Conservation (phyloP, 768 basidiomycete species). For the Galerina marginata region DNA sequence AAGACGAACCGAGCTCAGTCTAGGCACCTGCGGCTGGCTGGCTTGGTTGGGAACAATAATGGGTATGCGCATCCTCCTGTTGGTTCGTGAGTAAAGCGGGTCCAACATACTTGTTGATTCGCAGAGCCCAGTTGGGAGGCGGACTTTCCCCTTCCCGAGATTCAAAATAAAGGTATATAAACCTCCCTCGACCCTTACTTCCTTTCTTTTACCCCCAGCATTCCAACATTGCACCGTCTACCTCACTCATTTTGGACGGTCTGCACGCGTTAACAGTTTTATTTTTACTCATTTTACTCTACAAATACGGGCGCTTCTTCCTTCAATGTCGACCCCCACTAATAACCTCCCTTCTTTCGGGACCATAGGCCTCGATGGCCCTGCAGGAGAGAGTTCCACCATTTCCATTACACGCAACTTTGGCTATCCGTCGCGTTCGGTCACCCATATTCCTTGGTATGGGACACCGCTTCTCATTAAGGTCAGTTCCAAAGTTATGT, state of each 20-base stretch:
- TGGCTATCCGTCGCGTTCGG: not conserved
- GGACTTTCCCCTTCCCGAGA: constrained; percentile 7
- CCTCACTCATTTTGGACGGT: not conserved
- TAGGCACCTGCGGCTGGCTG: not conserved
- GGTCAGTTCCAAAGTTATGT: not conserved
- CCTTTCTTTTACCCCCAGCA: not conserved
- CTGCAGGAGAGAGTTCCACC: too few relatives aligned
- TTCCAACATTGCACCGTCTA: constrained; percentile 3
- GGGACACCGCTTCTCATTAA: not conserved
- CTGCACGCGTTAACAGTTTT: not conserved
- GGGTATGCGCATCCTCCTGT: not conserved
- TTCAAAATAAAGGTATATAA: constrained; percentile 8
- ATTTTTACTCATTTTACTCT: constrained; percentile 1
- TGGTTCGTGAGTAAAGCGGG: constrained; percentile 5
- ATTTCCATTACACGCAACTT: not conserved
- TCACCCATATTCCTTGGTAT: not conserved
- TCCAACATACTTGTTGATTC: not conserved
- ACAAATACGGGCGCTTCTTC: not conserved
- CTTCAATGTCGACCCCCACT: constrained; percentile 1
- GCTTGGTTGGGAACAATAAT: not conserved
- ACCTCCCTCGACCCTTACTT: not conserved
- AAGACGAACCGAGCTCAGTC: not conserved
- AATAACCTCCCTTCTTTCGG: not conserved
- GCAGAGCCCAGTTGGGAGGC: not conserved
- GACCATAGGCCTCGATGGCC: not conserved